Evolutionary conservation across 2,329 filamentous ascomycete species (phyloP), one percentile per base, ranked within the genome.

Genomic region (Lachnellula cervina): DNA sequence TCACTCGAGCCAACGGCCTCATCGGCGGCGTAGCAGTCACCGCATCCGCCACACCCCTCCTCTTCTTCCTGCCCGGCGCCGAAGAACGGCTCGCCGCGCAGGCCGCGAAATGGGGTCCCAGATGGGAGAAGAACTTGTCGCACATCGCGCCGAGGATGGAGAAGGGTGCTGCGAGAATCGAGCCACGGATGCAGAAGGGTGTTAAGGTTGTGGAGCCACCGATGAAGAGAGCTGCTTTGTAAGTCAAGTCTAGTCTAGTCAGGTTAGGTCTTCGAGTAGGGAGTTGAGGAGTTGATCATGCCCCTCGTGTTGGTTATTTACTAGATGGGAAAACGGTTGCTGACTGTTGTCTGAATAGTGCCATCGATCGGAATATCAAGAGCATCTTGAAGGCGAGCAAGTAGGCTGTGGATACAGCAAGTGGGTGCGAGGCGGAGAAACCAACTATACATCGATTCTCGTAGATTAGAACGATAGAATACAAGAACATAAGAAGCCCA

Each of bases 151-250:
- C 58, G 0, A 23, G 50, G 14, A 50, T 63, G 7, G 52, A 60
- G 25, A 47, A 37, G 28, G 38, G 52, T 35, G 53, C 58, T 23
- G 50, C 45, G 23, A 63, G 46, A n/a, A 49, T 64, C 3, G 61
- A 63, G 48, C 57, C 57, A 3, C 34, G 55, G 13, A 43, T 61
- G 16, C 47, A 59, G 51, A 59, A 52, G 51, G 51, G 56, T 2
- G 57, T 61, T 2, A 51, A 61, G 57, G 48, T 37, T 13, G 59
- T 64, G 8, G 60, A 64, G 35, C 60, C 60, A 25, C 62, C 62
- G 25, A 54, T 64, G 37, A 64, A 63, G 59, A 59, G 34, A 35
- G 62, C 60, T 57, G 62, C 62, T 16, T 34, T 62, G 62, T 64
- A 55, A 60, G 62, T 59, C 47, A 28, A 28, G 25, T 21, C 21